phyloP scores from a whole-genome alignment of 1,284 basidiomycete species.

The Taiwanofungus camphoratus region DNA sequence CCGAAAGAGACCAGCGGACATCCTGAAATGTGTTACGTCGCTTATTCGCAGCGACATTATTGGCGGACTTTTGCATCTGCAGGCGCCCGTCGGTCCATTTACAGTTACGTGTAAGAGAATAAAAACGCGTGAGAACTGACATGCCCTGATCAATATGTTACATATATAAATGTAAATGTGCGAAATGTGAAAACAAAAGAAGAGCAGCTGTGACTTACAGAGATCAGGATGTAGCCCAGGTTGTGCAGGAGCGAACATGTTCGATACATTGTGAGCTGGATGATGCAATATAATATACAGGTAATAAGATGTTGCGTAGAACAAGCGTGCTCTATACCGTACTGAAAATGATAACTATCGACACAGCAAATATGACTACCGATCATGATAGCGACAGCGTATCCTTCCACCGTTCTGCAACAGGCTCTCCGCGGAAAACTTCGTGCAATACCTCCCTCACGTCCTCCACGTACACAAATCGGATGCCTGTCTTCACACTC shows the following conservation, averaged over 20 bases:
- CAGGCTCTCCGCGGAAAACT: slow-evolving; percentile 65
- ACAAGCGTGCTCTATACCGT: slow-evolving; percentile 8
- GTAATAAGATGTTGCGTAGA: slow-evolving; percentile 5
- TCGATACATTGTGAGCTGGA: slow-evolving; percentile 10
- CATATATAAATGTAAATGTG: too few species aligned
- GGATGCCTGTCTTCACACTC: slow-evolving; percentile 90
- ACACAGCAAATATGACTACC: slow-evolving; percentile 9
- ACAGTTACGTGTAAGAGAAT: too few species aligned
- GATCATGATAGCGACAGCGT: slow-evolving; percentile 29
- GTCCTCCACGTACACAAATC: slow-evolving; percentile 90
- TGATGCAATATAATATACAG: slow-evolving; percentile 6
- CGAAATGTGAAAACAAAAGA: too few species aligned
- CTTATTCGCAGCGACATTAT: too few species aligned
- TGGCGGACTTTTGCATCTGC: too few species aligned
- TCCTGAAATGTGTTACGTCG: too few species aligned
- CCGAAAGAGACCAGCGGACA: too few species aligned
- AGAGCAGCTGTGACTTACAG: too few species aligned
- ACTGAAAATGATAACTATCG: slow-evolving; percentile 9
- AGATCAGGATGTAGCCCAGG: too few species aligned
- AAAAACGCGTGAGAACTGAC: too few species aligned
- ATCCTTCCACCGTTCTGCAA: slow-evolving; percentile 66
- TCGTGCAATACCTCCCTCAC: slow-evolving; percentile 84
- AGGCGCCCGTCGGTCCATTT: too few species aligned
- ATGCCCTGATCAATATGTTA: too few species aligned
- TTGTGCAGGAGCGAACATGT: background rate